Base-by-base conservation (phyloP, 495 filamentous ascomycete genomes). In the Talaromyces adpressus region DNA sequence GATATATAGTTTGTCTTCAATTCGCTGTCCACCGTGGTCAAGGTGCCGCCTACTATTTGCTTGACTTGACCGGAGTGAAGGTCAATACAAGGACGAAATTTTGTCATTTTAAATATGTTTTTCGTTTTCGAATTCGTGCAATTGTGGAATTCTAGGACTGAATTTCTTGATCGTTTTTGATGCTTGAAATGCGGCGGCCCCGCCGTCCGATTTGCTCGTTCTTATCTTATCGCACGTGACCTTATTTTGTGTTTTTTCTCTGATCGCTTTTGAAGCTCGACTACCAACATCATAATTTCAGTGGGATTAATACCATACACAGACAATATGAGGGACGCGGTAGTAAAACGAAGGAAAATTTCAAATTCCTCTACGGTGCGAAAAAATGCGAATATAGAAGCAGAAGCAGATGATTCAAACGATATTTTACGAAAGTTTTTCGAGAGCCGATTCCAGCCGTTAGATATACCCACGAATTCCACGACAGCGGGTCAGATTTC, bases 71-170 rank as follows among this genome's bases (percentile, higher is more conserved):
- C 95, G 8, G 92, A 87, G 77, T 98, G 94, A 29, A 98, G 83
- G 76, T 98, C 94, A 74, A 98, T 98, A 72, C 94, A 98, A 16
- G 94, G 95, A 14, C 94, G 83, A 73, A 98, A 98, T 70, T 86
- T 84, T 3, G 95, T 97, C 94, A 98, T 98, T 63, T 71, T 56
- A 2, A 6, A 25, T 8, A 12, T 6, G 32, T 36, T 16, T 29
- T 56, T 14, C 22, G n/a, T 16, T 27, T 29, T 29, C n/a, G 14
- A 29, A 29, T 12, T 0, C n/a, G 5, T 2, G 1, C 7, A 27
- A 56, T 14, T 27, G 22, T 9, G 16, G 8, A 6, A 56, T 14
- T 4, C 3, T 2, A 1, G 9, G n/a, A 22, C 0, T 27, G 2
- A 27, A 14, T 56, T 56, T 18, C 12, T 56, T 49, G 45, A 9